These are phyloP conservation scores for Cladorrhinum sp. DNA, from an alignment of 2,329 filamentous ascomycete species.

Conservation along the genomic window DNA sequence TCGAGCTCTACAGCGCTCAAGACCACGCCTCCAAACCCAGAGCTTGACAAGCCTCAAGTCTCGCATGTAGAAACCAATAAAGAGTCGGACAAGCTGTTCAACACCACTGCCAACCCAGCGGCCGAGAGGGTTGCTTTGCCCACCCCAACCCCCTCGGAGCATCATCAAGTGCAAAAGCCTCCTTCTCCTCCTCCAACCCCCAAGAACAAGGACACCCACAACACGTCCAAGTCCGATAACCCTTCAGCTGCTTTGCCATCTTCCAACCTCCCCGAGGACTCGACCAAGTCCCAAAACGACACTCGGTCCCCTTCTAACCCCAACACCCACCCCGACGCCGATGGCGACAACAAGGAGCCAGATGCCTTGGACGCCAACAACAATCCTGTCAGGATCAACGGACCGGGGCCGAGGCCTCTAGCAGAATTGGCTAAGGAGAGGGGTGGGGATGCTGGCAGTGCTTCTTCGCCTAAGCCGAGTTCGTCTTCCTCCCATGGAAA, in stretches of 20 bases:
- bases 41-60: background rate
- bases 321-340: conserved; percentile 31
- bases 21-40: conserved; percentile 4
- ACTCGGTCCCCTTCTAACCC: conserved; percentile 39
- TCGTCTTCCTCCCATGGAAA: background rate
- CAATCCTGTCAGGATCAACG: conserved; percentile 37
- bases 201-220: too few species aligned
- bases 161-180: background rate
- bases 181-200: background rate
- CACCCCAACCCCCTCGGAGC: background rate
- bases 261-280: conserved; percentile 22
- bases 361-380: conserved; percentile 35
- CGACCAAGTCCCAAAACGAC: conserved; percentile 38
- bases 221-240: background rate
- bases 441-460: conserved; percentile 5
- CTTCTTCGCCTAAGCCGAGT: background rate
- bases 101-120: background rate
- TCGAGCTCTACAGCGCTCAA: conserved; percentile 1
- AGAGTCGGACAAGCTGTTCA: background rate
- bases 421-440: conserved; percentile 35
- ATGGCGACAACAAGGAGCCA: conserved; percentile 9
- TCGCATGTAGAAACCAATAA: background rate
- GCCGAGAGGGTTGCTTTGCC: background rate
- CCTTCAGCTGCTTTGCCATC: conserved; percentile 15
- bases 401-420: conserved; percentile 44